These are phyloP conservation scores for Zasmidium cellare DNA, from an alignment of 2,329 filamentous ascomycete species.

Conservation along the genomic window DNA sequence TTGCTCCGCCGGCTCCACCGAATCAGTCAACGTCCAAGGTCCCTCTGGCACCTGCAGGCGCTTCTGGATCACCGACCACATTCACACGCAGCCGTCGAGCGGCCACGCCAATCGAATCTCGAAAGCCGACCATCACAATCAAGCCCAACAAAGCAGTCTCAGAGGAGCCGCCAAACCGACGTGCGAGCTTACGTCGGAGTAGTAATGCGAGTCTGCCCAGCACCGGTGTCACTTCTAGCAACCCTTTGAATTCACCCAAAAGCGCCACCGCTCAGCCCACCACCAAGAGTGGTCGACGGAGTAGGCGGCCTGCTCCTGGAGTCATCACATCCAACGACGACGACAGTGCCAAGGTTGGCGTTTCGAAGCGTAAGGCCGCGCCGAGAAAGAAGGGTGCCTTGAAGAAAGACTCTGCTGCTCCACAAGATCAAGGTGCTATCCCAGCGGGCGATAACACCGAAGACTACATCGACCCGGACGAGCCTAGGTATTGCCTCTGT, in stretches of 20 bases:
- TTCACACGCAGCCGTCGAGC: constrained; percentile 25
- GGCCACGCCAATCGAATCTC: constrained; percentile 27
- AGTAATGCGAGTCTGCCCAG: constrained; percentile 48
- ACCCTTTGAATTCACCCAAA: constrained; percentile 18
- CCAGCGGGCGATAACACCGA: constrained; percentile 19
- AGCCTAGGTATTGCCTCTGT: constrained; percentile 76
- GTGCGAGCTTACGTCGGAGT: constrained; percentile 43
- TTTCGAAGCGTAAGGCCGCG: constrained; percentile 70
- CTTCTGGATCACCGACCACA: constrained; percentile 34
- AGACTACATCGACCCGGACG: constrained; percentile 67
- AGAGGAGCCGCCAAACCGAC: constrained; percentile 47
- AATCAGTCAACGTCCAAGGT: constrained; percentile 30
- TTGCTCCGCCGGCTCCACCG: constrained; percentile 14
- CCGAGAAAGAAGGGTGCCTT: constrained; percentile 59
- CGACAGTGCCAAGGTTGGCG: constrained; percentile 64
- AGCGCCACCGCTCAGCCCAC: constrained; percentile 15
- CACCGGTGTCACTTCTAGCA: constrained; percentile 17
- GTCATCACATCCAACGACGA: constrained; percentile 58
- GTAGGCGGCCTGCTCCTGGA: constrained; percentile 71
- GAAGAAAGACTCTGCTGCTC: constrained; percentile 19
- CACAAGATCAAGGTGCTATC: constrained; percentile 11
- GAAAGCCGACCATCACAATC: constrained; percentile 39
- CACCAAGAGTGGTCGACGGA: constrained; percentile 47
- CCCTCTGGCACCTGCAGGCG: constrained; percentile 46
- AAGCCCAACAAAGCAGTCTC: constrained; percentile 47